phyloP scores from a whole-genome alignment of 208 protist genomes.

The Ichthyophonus hoferi region DNA sequence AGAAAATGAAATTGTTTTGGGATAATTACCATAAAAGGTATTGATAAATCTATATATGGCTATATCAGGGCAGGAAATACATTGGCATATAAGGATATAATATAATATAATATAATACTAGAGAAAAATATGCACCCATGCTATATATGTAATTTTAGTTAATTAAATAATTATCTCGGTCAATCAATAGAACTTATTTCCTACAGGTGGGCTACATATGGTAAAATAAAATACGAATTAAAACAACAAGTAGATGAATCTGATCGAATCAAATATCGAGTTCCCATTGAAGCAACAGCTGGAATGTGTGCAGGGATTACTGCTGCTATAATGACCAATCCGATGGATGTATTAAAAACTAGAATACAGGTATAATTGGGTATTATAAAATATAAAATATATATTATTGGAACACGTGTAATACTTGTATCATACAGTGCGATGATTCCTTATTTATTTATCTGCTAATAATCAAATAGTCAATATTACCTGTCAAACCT shows the following conservation, averaged over 20 bases:
- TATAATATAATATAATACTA: neutral
- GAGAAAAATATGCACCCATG: neutral
- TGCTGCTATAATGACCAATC: conserved; percentile 1
- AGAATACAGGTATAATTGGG: neutral
- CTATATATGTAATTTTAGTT: too few relatives aligned
- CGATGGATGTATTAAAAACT: conserved; percentile 16
- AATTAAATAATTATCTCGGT: too few relatives aligned
- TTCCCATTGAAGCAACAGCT: neutral
- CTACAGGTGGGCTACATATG: neutral
- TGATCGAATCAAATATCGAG: neutral
- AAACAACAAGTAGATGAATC: neutral
- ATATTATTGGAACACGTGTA: too few relatives aligned
- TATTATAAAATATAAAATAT: too few relatives aligned
- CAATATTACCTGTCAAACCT: too few relatives aligned
- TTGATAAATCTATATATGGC: neutral
- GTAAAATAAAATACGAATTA: neutral
- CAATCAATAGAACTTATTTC: too few relatives aligned
- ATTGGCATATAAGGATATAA: neutral
- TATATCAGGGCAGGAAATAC: neutral
- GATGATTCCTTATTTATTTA: too few relatives aligned
- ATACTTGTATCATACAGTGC: too few relatives aligned
- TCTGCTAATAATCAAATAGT: too few relatives aligned
- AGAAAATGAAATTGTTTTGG: too few relatives aligned
- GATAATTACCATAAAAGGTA: too few relatives aligned
- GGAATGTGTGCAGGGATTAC: conserved; percentile 24